Conservation (phyloP, 225 moss, liverwort and hornwort species). For the Antitrichia curtipendula region DNA sequence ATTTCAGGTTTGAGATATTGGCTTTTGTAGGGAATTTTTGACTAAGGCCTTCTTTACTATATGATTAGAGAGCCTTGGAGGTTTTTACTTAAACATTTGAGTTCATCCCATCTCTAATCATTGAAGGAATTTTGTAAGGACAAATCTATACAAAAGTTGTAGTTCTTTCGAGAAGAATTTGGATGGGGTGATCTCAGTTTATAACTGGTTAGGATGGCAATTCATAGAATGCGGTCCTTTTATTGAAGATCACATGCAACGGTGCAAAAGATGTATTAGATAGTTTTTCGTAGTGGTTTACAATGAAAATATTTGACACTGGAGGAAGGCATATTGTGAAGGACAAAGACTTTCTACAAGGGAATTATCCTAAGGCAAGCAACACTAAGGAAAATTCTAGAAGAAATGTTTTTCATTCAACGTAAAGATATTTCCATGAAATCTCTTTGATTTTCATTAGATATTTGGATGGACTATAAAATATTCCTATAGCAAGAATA, state of each 20-base stretch:
- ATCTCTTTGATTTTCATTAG: fast-evolving
- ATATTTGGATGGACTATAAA: too few relatives aligned
- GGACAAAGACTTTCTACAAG: fast-evolving
- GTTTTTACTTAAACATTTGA: neutral
- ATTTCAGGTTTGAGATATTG: too few relatives aligned
- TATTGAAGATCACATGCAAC: neutral
- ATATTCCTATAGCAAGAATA: fast-evolving
- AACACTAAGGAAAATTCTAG: fast-evolving
- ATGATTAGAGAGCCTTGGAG: neutral
- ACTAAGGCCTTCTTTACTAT: too few relatives aligned
- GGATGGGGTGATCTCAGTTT: fast-evolving
- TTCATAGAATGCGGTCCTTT: fast-evolving
- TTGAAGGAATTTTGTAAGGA: neutral
- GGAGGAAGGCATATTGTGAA: fast-evolving
- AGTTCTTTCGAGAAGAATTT: neutral
- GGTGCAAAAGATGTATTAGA: fast-evolving
- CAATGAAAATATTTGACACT: neutral
- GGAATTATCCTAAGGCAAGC: fast-evolving
- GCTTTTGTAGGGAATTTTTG: too few relatives aligned
- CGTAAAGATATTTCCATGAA: neutral
- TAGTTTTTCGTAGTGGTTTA: too few relatives aligned
- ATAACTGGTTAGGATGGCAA: fast-evolving
- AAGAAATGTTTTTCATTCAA: neutral
- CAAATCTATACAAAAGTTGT: fast-evolving
- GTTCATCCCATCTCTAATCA: neutral